phyloP scores from a whole-genome alignment of 306 rosid genomes.

The Albizia julibrissin region DNA sequence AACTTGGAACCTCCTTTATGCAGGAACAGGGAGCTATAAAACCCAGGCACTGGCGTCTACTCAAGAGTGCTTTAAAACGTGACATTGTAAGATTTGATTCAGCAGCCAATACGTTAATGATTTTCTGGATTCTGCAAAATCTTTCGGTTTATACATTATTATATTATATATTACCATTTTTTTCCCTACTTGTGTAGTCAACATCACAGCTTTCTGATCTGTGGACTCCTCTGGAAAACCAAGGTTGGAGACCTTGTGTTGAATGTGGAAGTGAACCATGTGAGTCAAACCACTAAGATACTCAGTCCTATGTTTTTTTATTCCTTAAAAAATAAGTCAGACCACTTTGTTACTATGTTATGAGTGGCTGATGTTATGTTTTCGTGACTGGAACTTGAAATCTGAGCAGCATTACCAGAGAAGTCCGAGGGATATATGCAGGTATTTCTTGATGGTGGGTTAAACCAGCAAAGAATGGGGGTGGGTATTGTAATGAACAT shows the following conservation, averaged over 20 bases:
- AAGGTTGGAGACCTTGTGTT: conserved; percentile 69
- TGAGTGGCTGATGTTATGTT: conserved; percentile 26
- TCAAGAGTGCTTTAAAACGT: conserved; percentile 76
- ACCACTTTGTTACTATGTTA: conserved; percentile 2
- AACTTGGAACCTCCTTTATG: conserved; percentile 31
- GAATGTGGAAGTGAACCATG: conserved; percentile 56
- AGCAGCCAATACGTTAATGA: conserved; percentile 26
- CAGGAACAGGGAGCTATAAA: conserved; percentile 78
- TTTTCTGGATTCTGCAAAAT: conserved; percentile 6
- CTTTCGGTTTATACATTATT: not conserved
- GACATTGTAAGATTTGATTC: conserved; percentile 67
- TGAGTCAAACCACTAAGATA: conserved; percentile 43
- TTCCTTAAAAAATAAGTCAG: not conserved
- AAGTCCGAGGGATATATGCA: conserved; percentile 83
- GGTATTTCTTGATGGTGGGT: conserved; percentile 96
- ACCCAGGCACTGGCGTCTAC: conserved; percentile 81
- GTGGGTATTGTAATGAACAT: conserved; percentile 48
- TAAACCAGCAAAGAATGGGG: conserved; percentile 99
- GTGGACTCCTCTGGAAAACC: conserved; percentile 71
- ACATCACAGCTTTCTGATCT: conserved; percentile 56
- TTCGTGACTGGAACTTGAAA: conserved; percentile 24
- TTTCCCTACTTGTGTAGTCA: conserved; percentile 48
- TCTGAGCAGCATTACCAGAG: conserved; percentile 72
- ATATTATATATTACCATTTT: conserved; percentile 13
- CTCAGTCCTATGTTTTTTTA: not conserved